Base-by-base conservation (phyloP, 2,329 filamentous ascomycete species). In the Penicillium sp. region DNA sequence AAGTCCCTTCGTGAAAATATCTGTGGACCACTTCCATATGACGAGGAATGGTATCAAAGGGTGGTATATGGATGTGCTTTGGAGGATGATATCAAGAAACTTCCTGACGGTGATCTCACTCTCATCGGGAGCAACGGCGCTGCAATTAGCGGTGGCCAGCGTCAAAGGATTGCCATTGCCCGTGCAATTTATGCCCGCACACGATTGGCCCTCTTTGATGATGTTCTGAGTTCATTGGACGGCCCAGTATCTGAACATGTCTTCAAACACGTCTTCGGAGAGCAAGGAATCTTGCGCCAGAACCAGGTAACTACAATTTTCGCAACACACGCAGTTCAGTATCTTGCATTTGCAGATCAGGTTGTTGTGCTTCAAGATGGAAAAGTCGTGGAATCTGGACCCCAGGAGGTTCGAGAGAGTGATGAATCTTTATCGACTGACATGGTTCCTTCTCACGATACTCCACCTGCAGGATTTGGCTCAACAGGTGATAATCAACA, bases 191-290 rank as follows among this genome's bases (percentile, higher is more conserved):
- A 84, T 91, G 0, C 84, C 89, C 0, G 81, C 96, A 0, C 77
- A 97, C 8, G 87, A 46, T 23, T 58, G 16, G 40, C 52, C 16
- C 26, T 97, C 21, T 77, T 97, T 4, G 93, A 97, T 63, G 94
- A 97, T 68, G 84, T 89, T 0, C 96, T 90, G 0, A 94, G 90
- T 69, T 90, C 90, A 0, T 77, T 97, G 9, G 93, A 97, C 64
- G 83, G 86, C 16, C 78, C 81, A 7, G 92, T 51, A 5, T 30
- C 11, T 43, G 38, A 58, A 24, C 51, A 48, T 38, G 26, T 60
- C 11, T 48, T 49, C 33, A 33, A 12, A 23, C 24, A 53, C 35
- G 26, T 58, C 8, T 43, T 60, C 24, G 55, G 58, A 9, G 20
- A 1, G 8, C 38, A 50, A 23, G 55, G 58, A 4, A 21, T 56